A percentile compares a stretch with the other conserved stretches of the same genome.
These are phyloP conservation scores for Vitrella brassicaformis DNA, from an alignment of 73 alveolate species.

Conservation along the genomic window DNA sequence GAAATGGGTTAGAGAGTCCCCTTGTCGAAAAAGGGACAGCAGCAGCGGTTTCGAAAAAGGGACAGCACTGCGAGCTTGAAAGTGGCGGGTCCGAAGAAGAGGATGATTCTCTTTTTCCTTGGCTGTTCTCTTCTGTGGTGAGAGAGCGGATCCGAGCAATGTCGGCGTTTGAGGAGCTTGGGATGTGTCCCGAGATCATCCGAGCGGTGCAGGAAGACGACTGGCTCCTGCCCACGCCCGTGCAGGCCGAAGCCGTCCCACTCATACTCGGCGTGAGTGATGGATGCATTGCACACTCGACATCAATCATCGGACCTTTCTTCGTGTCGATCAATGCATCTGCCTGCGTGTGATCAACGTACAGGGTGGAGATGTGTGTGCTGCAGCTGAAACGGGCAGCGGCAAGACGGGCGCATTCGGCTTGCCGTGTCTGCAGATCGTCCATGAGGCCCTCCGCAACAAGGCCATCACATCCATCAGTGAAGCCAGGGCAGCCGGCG, in stretches of 20 bases:
- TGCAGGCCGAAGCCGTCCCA: conserved; percentile 39
- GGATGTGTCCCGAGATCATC: conserved; percentile 33
- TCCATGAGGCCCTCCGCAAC: conserved; percentile 27
- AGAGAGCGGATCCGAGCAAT: too few relatives aligned
- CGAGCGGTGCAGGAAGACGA: conserved; percentile 37
- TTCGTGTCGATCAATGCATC: too few relatives aligned
- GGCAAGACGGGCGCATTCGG: conserved; percentile 44
- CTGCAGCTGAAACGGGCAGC: conserved; percentile 36
- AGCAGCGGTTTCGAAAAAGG: too few relatives aligned
- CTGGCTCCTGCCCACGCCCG: conserved; percentile 39
- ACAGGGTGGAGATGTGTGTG: conserved; percentile 23
- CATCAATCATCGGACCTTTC: too few relatives aligned
- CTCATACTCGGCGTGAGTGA: conserved; percentile 29
- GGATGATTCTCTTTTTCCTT: too few relatives aligned
- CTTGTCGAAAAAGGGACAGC: too few relatives aligned
- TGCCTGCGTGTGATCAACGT: too few relatives aligned
- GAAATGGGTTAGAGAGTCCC: too few relatives aligned
- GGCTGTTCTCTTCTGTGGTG: too few relatives aligned
- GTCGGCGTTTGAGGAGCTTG: conserved; percentile 38
- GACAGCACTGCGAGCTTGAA: too few relatives aligned
- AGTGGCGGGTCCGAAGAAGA: too few relatives aligned
- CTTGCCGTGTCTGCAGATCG: conserved; percentile 33
- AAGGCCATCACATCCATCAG: not conserved
- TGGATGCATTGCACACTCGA: not conserved
- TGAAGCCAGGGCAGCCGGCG: not conserved